Base-by-base conservation (phyloP, 2,329 filamentous ascomycete species). In the Penicillium concentricum region DNA sequence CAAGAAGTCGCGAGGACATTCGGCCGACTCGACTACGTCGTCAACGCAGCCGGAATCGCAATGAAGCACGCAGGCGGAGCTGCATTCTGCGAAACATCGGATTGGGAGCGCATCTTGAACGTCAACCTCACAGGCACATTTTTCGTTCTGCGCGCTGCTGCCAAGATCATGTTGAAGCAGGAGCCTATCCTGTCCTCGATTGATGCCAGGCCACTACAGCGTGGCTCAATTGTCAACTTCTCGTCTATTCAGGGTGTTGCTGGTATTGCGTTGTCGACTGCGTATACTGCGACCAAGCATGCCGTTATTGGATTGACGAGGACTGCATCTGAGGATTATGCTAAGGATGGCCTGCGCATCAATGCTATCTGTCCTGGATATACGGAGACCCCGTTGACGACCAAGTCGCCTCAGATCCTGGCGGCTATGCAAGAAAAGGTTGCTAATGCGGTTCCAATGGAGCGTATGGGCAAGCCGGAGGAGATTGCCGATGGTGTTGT, bases 291-390 rank as follows among this genome's bases (percentile, higher is more conserved):
- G 0, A 72, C 74, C 3, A 79, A 79, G 61, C 75, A 76, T 58
- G 76, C 70, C 4, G 67, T 78, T 20, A 72, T 79, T 35, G 75
- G 76, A 2, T 70, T 79, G 32, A 76, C 74, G n/a, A 72, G 75
- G 5, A 76, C 73, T 1, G 75, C 76, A 0, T 75, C 76, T 0
- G 74, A 78, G 47, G 76, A 78, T 47, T 78, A 79, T 57, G 75
- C 76, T 0, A 70, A 70, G 2, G 61, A 74, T 1, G 76, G 78
- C 2, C 0, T 62, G 64, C 39, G 67, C 61, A 83, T 91, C 68
- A 96, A 96, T 73, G 89, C 90, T 45, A 83, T 96, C 59, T 95
- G 91, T 73, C 92, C 92, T 0, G 92, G 91, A 2, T 79, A 96
- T 50, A 92, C 94, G 64, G 90, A 96, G 79, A 96, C 92, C 24